A percentile compares a stretch with the other conserved stretches of the same genome.
Conservation (phyloP, 78 protist genomes). For the Dictyostelium intermedium region DNA sequence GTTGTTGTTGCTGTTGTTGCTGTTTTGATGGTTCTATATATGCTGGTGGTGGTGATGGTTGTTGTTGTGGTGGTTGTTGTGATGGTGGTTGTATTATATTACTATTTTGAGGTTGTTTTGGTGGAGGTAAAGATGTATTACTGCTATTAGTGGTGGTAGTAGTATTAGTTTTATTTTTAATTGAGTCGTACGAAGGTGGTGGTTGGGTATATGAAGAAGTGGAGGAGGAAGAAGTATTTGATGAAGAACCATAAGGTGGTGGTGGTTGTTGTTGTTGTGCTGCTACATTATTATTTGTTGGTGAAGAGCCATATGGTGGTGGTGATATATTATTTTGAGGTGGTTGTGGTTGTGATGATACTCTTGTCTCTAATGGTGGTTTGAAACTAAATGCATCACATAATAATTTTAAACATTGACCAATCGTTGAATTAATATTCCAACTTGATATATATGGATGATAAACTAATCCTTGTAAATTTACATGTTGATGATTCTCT, state of each 20-base stretch:
- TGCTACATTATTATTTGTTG: neutral
- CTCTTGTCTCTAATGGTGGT: constrained; percentile 29
- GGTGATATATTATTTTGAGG: neutral
- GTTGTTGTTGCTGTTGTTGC: too few relatives aligned
- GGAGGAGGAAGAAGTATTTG: neutral
- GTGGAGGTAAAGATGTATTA: constrained; percentile 16
- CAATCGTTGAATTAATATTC: neutral
- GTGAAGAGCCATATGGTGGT: neutral
- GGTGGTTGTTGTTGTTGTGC: neutral
- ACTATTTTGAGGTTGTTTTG: neutral
- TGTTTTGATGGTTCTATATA: too few relatives aligned
- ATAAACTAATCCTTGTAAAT: constrained; percentile 13
- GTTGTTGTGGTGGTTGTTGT: neutral
- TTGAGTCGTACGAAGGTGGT: constrained; percentile 55
- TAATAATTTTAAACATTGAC: constrained; percentile 21
- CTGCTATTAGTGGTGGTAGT: neutral
- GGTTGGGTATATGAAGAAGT: neutral
- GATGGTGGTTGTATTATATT: neutral
- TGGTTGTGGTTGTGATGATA: neutral
- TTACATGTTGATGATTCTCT: constrained; percentile 42
- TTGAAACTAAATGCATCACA: constrained; percentile 52
- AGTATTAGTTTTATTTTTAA: neutral
- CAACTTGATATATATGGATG: constrained; percentile 51
- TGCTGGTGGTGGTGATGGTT: neutral
- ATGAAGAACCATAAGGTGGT: constrained; percentile 51